Evolutionary conservation across 495 filamentous ascomycete genomes (phyloP).

Genomic region (Trichocladium uniseriatum): DNA sequence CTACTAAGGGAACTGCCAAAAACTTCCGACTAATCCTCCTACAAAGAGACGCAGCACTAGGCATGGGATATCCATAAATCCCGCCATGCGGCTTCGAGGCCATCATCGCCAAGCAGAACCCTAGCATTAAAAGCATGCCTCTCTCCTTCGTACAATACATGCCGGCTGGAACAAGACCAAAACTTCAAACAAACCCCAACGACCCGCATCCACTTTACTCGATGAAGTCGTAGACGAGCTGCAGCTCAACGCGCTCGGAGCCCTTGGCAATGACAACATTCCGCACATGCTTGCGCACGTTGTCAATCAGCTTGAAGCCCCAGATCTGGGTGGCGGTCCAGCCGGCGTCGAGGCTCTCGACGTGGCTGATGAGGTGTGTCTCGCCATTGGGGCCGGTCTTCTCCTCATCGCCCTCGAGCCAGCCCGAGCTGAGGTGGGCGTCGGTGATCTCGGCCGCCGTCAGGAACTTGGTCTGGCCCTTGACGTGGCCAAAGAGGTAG

Average conservation of each 20-base stretch:
- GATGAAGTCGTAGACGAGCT: constrained; percentile 64
- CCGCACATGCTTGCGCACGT: constrained; percentile 57
- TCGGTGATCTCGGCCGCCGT: constrained; percentile 28
- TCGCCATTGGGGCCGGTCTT: constrained; percentile 39
- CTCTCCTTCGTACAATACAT: neutral
- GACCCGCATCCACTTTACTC: neutral
- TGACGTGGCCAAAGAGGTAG: constrained; percentile 68
- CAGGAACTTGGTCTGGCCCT: constrained; percentile 51
- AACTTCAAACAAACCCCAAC: neutral
- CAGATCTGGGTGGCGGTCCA: constrained; percentile 56
- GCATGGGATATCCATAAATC: no score
- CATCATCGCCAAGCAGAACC: no score
- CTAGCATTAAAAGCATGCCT: no score
- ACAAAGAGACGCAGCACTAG: no score
- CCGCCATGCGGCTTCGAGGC: no score
- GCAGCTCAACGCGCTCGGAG: constrained; percentile 48
- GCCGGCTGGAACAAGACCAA: neutral
- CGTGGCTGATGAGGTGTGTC: constrained; percentile 43
- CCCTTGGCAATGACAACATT: constrained; percentile 59
- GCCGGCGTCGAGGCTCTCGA: constrained; percentile 43
- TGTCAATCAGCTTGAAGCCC: constrained; percentile 42
- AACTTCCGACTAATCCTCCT: neutral
- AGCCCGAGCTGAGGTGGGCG: constrained; percentile 41
- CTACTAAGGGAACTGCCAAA: neutral
- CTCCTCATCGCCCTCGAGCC: constrained; percentile 43